Conservation (phyloP, 2,329 filamentous ascomycete species). For the Arthroderma sp. region DNA sequence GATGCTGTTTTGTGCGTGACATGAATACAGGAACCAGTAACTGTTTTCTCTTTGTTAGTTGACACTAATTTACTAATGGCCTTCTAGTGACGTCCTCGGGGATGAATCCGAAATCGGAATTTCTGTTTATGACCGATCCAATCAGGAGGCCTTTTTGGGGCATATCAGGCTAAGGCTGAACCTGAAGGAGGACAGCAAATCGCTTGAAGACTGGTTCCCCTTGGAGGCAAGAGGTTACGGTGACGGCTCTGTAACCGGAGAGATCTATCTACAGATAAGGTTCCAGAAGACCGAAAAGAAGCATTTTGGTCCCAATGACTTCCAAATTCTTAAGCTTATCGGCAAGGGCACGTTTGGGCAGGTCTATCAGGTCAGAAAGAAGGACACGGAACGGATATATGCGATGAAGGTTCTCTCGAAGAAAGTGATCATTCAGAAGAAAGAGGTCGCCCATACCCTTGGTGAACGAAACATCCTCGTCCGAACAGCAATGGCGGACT, state of each 20-base stretch:
- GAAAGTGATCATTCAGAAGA: conserved; percentile 99
- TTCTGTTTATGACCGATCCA: conserved; percentile 78
- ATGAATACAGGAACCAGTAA: not conserved
- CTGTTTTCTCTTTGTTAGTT: not conserved
- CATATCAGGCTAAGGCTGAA: conserved; percentile 72
- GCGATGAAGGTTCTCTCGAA: conserved; percentile 99
- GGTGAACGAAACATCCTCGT: conserved; percentile 96
- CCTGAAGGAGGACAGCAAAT: conserved; percentile 53
- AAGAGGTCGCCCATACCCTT: conserved; percentile 93
- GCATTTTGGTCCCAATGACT: conserved; percentile 88
- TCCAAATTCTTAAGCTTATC: conserved; percentile 89
- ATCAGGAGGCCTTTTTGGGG: conserved; percentile 80
- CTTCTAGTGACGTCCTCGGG: conserved; percentile 72
- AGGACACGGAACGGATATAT: conserved; percentile 89
- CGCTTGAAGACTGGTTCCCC: conserved; percentile 73
- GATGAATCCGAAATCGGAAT: conserved; percentile 83
- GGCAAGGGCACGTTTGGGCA: conserved; percentile 97
- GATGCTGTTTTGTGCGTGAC: conserved; percentile 78
- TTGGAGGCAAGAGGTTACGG: conserved; percentile 70
- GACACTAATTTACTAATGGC: conserved; percentile 17
- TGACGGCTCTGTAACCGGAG: conserved; percentile 62
- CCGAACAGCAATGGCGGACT: conserved; percentile 87
- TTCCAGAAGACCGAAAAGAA: conserved; percentile 83
- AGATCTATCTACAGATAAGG: conserved; percentile 73
- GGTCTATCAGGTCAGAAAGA: conserved; percentile 96